Evolutionary conservation across 140 eudicot species (phyloP).

Genomic region (Ambrosia hybrid): DNA sequence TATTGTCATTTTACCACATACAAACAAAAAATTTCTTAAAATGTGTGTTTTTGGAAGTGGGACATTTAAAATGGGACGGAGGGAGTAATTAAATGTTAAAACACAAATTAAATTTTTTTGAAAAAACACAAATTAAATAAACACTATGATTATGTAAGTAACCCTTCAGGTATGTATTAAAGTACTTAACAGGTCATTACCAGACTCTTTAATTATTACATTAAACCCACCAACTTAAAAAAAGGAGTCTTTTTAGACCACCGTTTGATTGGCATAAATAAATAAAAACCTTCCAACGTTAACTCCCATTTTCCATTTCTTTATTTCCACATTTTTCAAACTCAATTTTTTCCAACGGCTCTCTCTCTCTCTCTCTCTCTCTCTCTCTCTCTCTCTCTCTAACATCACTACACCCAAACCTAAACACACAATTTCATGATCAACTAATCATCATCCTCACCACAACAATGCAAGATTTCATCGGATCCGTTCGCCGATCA

Average conservation of each 20-base stretch:
- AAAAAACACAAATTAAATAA: too few species aligned
- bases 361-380: conserved; percentile 11
- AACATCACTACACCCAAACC: too few species aligned
- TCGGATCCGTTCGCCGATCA: conserved; percentile 95
- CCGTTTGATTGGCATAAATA: background rate
- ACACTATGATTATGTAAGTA: too few species aligned
- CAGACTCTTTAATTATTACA: conserved; percentile 14
- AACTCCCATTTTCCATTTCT: conserved; percentile 11
- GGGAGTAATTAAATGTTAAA: too few species aligned
- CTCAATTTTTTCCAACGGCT: conserved; percentile 6
- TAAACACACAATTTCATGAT: conserved; percentile 11
- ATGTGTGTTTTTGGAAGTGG: too few species aligned
- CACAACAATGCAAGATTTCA: conserved; percentile 69
- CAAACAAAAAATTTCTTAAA: too few species aligned
- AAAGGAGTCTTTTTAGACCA: background rate
- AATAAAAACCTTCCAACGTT: background rate
- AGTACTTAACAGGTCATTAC: too few species aligned
- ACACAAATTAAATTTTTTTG: too few species aligned
- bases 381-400: background rate
- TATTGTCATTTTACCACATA: too few species aligned
- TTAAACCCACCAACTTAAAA: background rate
- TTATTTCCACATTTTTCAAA: conserved; percentile 6
- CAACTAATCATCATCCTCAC: conserved; percentile 6
- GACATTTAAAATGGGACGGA: too few species aligned
- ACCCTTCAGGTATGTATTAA: too few species aligned